phyloP scores from a whole-genome alignment of 352 stramenopile species.

The Ophiocytium majus region DNA sequence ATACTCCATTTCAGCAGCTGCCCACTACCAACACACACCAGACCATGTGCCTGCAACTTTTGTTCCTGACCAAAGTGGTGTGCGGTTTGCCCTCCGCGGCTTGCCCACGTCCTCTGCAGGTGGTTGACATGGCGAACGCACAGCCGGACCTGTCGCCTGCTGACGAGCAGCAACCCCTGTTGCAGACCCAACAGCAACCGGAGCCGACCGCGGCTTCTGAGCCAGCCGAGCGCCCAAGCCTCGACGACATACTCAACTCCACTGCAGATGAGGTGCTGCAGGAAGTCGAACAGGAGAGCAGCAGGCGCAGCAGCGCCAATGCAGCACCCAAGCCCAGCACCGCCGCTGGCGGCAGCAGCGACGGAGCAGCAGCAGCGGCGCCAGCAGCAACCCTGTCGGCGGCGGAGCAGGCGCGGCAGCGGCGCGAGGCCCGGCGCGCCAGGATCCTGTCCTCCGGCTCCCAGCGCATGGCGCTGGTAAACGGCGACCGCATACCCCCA shows the following conservation, averaged over 20 bases:
- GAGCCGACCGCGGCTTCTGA: too few relatives aligned
- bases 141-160: background rate
- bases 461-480: background rate
- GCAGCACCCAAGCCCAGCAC: background rate
- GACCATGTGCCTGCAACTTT: background rate
- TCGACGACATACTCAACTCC: background rate
- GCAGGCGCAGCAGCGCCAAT: background rate
- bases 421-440: background rate
- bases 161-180: background rate
- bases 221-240: background rate
- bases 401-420: background rate
- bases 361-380: background rate
- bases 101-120: too few relatives aligned
- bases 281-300: background rate
- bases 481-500: constrained; percentile 1
- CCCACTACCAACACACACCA: background rate
- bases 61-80: background rate
- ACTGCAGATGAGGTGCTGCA: background rate
- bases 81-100: too few relatives aligned
- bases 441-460: background rate
- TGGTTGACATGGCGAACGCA: too few relatives aligned
- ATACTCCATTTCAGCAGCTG: background rate
- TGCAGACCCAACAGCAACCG: background rate
- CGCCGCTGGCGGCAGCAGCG: too few relatives aligned
- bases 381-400: background rate